These are phyloP conservation scores for Boletus huronensis DNA, from an alignment of 768 basidiomycete species.

Conservation along the genomic window DNA sequence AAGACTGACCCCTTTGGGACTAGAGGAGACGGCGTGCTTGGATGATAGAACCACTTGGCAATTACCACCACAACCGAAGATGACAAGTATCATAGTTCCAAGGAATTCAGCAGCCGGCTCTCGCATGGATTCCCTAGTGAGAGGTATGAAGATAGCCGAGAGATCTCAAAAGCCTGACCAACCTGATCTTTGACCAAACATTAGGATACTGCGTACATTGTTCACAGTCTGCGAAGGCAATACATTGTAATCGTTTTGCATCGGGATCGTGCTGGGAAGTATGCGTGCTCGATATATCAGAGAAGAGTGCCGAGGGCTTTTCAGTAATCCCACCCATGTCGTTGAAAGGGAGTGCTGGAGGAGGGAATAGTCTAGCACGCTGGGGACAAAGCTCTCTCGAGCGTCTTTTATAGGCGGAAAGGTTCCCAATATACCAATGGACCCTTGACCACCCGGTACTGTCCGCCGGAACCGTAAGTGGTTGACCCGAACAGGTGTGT, in stretches of 20 bases:
- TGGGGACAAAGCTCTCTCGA: not conserved
- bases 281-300: not conserved
- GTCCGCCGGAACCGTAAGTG: not conserved
- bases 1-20: not conserved
- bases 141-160: not conserved
- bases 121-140: not conserved
- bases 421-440: not conserved
- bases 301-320: not conserved
- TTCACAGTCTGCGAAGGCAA: not conserved
- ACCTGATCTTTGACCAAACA: not conserved
- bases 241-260: not conserved
- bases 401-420: not conserved
- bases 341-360: not conserved
- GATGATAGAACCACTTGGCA: not conserved
- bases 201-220: not conserved
- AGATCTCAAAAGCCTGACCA: not conserved
- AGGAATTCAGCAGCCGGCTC: not conserved
- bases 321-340: not conserved
- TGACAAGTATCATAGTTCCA: not conserved
- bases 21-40: not conserved
- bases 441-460: not conserved
- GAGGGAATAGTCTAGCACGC: not conserved
- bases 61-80: not conserved
- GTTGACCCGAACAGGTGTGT: not conserved
- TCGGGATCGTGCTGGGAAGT: not conserved